Evolutionary conservation across 352 stramenopile species (phyloP), one percentile per base, ranked within the genome.

Genomic region (Phytophthora colocasiae): DNA sequence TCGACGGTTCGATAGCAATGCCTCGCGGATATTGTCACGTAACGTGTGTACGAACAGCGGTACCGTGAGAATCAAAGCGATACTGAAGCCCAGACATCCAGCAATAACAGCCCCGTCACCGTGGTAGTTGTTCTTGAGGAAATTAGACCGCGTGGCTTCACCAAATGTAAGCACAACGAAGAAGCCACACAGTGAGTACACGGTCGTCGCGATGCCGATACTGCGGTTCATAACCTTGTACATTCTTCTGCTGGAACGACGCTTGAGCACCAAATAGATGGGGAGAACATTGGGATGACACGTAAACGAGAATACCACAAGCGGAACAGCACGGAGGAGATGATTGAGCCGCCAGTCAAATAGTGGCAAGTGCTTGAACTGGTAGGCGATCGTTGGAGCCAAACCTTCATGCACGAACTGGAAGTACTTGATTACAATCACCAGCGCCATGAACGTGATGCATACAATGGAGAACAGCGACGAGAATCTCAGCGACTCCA

Each of bases 341-440:
- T 84, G 80, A 11, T 63, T 72, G 11, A 94, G 66, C 0, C 58
- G 68, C 69, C 83, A 92, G 52, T 95, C 77, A 58, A 91, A 91
- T 14, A 97, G 75, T 39, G 68, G 73, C 46, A 97, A 59, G 69
- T 94, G 87, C 38, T 83, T 68, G 14, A 93, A 71, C 67, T 96
- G 87, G 65, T 90, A 93, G 4, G 56, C 48, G 22, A 96, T 92
- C 39, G 78, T 75, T 6, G 71, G 83, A 0, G 85, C 83, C 26
- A 84, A 64, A 0, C 82, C 87, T 50, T 83, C 50, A 57, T 93
- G 83, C 43, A 92, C 84, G 56, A 95, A 97, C 70, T 94, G 80
- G 65, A 93, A 94, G 73, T 97, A 97, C 75, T 95, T 96, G 73
- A 91, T 83, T 44, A 96, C 80, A 49, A 97, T 90, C n/a, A 93